Conservation (phyloP, 129 eudicot genomes). For the Artemisia argyi region DNA sequence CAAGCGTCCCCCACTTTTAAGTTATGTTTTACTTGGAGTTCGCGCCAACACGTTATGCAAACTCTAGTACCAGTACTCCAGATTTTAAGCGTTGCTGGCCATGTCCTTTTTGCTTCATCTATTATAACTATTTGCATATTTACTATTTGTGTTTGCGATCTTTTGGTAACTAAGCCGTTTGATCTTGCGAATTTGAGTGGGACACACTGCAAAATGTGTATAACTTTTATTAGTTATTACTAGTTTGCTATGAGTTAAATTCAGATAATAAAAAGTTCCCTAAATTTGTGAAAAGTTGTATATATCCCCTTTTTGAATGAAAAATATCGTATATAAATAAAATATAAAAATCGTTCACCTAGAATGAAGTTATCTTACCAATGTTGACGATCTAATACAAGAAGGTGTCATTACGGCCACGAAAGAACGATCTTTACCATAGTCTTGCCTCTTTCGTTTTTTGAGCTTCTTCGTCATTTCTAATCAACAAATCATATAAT, state of each 20-base stretch:
- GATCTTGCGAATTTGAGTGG: constrained; percentile 29
- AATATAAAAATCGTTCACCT: too few species aligned
- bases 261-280: background rate
- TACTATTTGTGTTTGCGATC: background rate
- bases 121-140: background rate
- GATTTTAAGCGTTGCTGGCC: constrained; percentile 16
- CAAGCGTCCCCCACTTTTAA: constrained; percentile 24
- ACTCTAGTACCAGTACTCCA: too few species aligned
- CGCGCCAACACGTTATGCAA: background rate
- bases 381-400: background rate
- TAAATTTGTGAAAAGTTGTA: background rate
- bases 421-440: constrained; percentile 7
- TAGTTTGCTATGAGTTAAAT: background rate
- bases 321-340: too few species aligned
- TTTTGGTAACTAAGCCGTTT: constrained; percentile 15
- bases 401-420: constrained; percentile 7
- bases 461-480: constrained; percentile 15
- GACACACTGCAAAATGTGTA: constrained; percentile 22
- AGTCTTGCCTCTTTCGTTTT: constrained; percentile 10
- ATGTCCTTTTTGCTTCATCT: constrained; percentile 23
- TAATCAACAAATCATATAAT: background rate
- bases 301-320: too few species aligned
- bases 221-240: background rate
- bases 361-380: constrained; percentile 14
- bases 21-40: constrained; percentile 3